Conservation (phyloP, 1,284 basidiomycete species). For the Inonotus hispidus region DNA sequence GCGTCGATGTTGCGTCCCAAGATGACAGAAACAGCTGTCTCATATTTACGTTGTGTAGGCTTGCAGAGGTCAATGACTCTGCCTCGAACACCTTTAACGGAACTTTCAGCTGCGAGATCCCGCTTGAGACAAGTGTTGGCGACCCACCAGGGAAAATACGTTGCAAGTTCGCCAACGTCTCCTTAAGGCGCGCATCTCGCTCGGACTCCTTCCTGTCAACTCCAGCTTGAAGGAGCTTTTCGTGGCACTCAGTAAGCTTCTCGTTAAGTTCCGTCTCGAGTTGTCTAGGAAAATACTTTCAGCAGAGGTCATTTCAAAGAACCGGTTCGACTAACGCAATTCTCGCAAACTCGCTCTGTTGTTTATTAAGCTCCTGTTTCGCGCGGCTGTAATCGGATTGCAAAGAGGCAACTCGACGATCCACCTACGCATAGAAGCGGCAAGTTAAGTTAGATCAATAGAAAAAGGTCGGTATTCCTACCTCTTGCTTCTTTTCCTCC, state of each 20-base stretch:
- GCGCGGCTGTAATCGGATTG: slow-evolving; percentile 51
- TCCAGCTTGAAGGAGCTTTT: slow-evolving; percentile 84
- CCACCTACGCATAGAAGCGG: slow-evolving; percentile 6
- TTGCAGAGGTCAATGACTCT: slow-evolving; percentile 91
- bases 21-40: slow-evolving; percentile 90
- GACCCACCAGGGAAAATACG: slow-evolving; percentile 78
- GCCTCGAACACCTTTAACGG: slow-evolving; percentile 70
- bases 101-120: neutral
- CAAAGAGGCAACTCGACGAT: slow-evolving; percentile 27
- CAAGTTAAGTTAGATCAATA: slow-evolving; percentile 8
- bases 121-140: neutral
- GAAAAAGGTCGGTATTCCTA: slow-evolving; percentile 26
- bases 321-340: slow-evolving; percentile 49
- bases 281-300: slow-evolving; percentile 47
- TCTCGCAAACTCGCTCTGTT: slow-evolving; percentile 67
- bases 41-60: slow-evolving; percentile 89
- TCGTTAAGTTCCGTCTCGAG: slow-evolving; percentile 88
- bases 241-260: slow-evolving; percentile 78
- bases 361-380: slow-evolving; percentile 69
- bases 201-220: slow-evolving; percentile 85
- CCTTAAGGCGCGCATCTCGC: slow-evolving; percentile 79
- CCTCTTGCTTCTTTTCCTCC: slow-evolving; percentile 55
- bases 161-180: slow-evolving; percentile 79
- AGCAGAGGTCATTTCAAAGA: neutral
- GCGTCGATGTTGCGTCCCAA: slow-evolving; percentile 94